Base-by-base conservation (phyloP, 2,329 filamentous ascomycete genomes). In the Plenodomus tracheiphilus region DNA sequence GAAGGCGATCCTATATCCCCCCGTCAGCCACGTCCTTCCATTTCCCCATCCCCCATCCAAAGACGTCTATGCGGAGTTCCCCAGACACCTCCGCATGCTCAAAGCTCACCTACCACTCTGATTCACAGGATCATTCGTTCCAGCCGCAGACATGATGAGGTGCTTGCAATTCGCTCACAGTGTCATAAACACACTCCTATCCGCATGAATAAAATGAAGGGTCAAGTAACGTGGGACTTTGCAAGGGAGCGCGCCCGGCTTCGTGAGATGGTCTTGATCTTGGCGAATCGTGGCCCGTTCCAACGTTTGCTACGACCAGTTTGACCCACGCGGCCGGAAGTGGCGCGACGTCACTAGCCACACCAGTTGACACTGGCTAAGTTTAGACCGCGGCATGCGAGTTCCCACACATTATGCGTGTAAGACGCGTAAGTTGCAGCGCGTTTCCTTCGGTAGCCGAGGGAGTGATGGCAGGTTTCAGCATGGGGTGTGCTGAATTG, bases 241-340 rank as follows among this genome's bases (percentile, higher is more conserved):
- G 43, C 56, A 61, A 61, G 61, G 53, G 55, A 62, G 59, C 50
- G 28, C 28, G 6, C n/a, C n/a, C n/a, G n/a, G n/a, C 4, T 15
- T 10, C 28, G 9, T 32, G 57, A n/a, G 56, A 47, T 60, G 54
- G 59, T 65, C 59, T 61, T 53, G 56, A 64, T 15, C 65, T 69
- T 69, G 66, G 68, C 65, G 64, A 59, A 57, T 68, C 68, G 68
- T 71, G 68, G 59, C 66, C 66, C 64, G 44, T 62, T 64, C 58
- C 43, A 65, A 62, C 55, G 53, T 53, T 58, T 59, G 55, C 61
- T 63, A 25, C 22, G 5, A 5, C 59, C 61, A n/a, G n/a, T n/a
- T n/a, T n/a, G 58, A 56, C 48, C 55, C 51, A 52, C 51, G 57
- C 59, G 55, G 58, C 30, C 25, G 42, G 41, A 35, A 54, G 59